Evolutionary conservation across 2,329 filamentous ascomycete species (phyloP).

Genomic region (Alternaria hordeiaustralica): DNA sequence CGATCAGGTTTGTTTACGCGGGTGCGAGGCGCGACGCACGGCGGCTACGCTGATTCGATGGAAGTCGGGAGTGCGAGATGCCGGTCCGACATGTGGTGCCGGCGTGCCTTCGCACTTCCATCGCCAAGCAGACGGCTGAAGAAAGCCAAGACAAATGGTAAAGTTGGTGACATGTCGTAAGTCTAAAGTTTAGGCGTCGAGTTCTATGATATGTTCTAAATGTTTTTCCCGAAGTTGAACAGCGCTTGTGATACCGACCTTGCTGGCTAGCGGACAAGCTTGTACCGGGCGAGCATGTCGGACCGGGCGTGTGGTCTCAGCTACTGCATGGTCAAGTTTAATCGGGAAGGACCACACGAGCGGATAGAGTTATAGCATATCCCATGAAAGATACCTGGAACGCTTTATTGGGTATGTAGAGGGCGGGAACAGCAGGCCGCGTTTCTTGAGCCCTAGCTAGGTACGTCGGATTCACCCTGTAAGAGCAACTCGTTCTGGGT

Average conservation of each 20-base stretch:
- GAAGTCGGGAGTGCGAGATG: conserved; percentile 9
- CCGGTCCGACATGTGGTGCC: neutral
- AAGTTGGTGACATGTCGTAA: neutral
- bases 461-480: neutral
- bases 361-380: neutral
- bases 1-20: conserved; percentile 1
- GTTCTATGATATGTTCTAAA: neutral
- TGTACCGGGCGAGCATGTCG: neutral
- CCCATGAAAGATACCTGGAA: neutral
- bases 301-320: neutral
- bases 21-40: neutral
- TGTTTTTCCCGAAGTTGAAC: neutral
- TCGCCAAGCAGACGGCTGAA: neutral
- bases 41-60: neutral
- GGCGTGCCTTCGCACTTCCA: neutral
- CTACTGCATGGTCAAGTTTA: neutral
- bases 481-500: too few relatives aligned
- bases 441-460: neutral
- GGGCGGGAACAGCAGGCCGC: neutral
- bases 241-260: neutral
- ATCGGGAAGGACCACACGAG: neutral
- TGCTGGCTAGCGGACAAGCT: neutral
- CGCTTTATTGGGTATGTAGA: neutral
- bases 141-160: neutral
- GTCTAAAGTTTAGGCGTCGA: neutral